phyloP scores from a whole-genome alignment of 2,329 filamentous ascomycete genomes.

The Aspergillus sp. region DNA sequence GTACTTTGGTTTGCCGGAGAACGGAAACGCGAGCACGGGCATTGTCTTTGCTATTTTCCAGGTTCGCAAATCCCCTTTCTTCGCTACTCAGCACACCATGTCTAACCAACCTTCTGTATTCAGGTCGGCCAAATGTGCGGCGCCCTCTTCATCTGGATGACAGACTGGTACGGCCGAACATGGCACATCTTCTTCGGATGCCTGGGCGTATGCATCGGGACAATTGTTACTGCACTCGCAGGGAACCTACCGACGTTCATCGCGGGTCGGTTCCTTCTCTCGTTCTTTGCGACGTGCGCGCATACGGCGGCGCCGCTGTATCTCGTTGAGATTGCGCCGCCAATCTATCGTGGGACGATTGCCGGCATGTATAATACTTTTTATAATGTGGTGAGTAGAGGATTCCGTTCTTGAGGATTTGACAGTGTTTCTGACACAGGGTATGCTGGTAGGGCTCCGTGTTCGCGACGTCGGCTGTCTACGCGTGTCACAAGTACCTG shows the following conservation, averaged over 20 bases:
- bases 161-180: slow-evolving; percentile 16
- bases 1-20: slow-evolving; percentile 12
- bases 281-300: slow-evolving; percentile 18
- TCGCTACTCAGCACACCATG: no score
- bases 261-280: slow-evolving; percentile 15
- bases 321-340: slow-evolving; percentile 17
- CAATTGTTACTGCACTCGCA: slow-evolving; percentile 10
- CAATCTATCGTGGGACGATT: slow-evolving; percentile 13
- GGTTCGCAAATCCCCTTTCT: slow-evolving; percentile 2
- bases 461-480: slow-evolving; percentile 15
- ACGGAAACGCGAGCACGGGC: slow-evolving; percentile 18
- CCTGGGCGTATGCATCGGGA: slow-evolving; percentile 17
- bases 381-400: slow-evolving; percentile 9
- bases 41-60: slow-evolving; percentile 22
- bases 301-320: slow-evolving; percentile 18
- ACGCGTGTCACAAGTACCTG: slow-evolving; percentile 14
- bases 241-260: slow-evolving; percentile 11
- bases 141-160: slow-evolving; percentile 20
- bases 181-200: slow-evolving; percentile 18
- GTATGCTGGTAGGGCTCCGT: slow-evolving; percentile 11
- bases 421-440: no score
- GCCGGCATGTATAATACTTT: slow-evolving; percentile 21
- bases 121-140: slow-evolving; percentile 20
- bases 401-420: no score
- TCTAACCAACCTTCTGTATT: not conserved